Evolutionary conservation across 2,329 filamentous ascomycete genomes (phyloP), one percentile per base, ranked within the genome.

Genomic region (Penicillium palitans): DNA sequence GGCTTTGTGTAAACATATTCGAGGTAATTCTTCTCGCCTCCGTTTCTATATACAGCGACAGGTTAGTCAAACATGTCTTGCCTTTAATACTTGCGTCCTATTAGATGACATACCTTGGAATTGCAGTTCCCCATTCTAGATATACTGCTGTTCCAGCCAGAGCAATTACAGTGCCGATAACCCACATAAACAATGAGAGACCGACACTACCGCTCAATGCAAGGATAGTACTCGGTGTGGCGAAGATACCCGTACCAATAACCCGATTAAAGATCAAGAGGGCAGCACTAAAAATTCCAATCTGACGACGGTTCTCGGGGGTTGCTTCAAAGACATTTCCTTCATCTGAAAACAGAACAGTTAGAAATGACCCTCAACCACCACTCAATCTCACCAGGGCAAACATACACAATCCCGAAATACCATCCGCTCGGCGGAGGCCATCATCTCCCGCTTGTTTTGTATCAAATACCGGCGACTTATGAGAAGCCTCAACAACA

Each of bases 21-120:
- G 42, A 84, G 78, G 65, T 83, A 83, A 40, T 82, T 79, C 50
- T 80, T 78, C 63, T 83, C 81, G n/a, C 81, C 81, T 39, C 81
- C 81, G 68, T 81, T 69, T 71, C 80, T 67, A 69, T 67, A 69
- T 68, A 17, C 67, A 68, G 8, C 39, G 13, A 2, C 24, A 54
- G 39, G 4, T 15, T 24, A 4, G 31, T 65, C 42, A 55, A 47
- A 46, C n/a, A 35, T 15, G 31, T n/a, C n/a, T 46, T 40, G 12
- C 8, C 13, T 27, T 15, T 25, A 3, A 37, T 31, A 8, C 12
- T 17, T 6, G n/a, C 3, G 12, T 19, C 17, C 17, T 3, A 6
- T 25, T 35, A 13, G 7, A 40, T 31, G 12, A 60, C 65, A 45
- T 73, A 76, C 74, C 66, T 74, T 8, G 79, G 80, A 45, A 83